Evolutionary conservation across 163 green algal genomes (phyloP).

Genomic region (Chloromonas sp.): DNA sequence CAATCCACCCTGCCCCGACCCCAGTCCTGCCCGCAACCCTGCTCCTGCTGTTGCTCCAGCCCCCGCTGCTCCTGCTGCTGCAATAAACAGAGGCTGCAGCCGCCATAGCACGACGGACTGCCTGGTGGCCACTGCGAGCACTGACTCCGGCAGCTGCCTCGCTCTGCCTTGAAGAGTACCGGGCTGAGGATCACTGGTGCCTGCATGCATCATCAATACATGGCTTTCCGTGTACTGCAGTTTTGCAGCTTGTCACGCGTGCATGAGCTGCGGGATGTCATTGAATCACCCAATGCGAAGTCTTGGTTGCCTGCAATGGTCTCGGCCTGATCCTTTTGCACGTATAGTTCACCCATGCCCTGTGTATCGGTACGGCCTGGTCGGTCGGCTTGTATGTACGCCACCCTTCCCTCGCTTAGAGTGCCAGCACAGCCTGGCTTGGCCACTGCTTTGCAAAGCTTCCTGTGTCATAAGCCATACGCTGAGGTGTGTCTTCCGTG

Average conservation of each 20-base stretch:
- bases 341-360: too few relatives aligned
- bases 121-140: background rate
- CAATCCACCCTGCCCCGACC: too few relatives aligned
- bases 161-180: background rate
- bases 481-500: background rate
- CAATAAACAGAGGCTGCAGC: background rate
- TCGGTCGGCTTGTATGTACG: too few relatives aligned
- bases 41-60: background rate
- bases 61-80: background rate
- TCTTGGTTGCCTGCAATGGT: too few relatives aligned
- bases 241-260: background rate
- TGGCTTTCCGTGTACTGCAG: background rate
- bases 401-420: too few relatives aligned
- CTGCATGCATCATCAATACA: background rate
- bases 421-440: too few relatives aligned
- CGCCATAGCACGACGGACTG: background rate
- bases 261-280: too few relatives aligned
- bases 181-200: background rate
- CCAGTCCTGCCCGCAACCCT: too few relatives aligned
- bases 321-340: too few relatives aligned
- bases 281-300: too few relatives aligned
- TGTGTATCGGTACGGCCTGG: too few relatives aligned
- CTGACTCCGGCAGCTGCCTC: background rate
- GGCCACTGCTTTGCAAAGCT: background rate
- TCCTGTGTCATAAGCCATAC: background rate